Conservation (phyloP, 805 yeast genomes). For the Ogataea pini region DNA sequence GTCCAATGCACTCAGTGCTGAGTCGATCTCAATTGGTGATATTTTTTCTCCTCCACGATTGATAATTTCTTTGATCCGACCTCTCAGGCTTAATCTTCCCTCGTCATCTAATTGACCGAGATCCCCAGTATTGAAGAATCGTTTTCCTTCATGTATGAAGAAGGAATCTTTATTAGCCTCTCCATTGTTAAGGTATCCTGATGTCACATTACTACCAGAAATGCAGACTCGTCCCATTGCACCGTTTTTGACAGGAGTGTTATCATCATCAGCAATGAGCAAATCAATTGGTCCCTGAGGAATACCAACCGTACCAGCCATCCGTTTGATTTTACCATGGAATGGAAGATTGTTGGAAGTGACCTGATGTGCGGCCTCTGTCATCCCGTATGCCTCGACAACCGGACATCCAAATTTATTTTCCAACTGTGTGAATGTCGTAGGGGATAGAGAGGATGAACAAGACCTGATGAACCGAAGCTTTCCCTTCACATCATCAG, state of each 20-base stretch:
- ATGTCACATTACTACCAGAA: constrained; percentile 66
- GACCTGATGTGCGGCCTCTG: constrained; percentile 82
- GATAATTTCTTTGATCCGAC: constrained; percentile 72
- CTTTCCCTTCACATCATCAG: constrained; percentile 48
- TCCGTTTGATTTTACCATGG: constrained; percentile 52
- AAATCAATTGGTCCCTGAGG: constrained; percentile 74
- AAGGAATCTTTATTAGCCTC: constrained; percentile 68
- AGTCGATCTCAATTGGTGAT: constrained; percentile 70
- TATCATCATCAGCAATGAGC: constrained; percentile 54
- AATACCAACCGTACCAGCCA: constrained; percentile 62
- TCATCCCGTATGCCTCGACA: constrained; percentile 78
- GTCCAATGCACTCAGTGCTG: constrained; percentile 58
- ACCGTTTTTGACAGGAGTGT: constrained; percentile 44
- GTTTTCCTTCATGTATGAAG: constrained; percentile 15
- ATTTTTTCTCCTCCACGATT: constrained; percentile 81
- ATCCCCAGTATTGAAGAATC: constrained; percentile 71
- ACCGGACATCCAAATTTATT: constrained; percentile 63
- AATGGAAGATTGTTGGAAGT: constrained; percentile 64
- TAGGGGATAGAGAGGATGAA: constrained; percentile 69
- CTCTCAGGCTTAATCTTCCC: constrained; percentile 61
- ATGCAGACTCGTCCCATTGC: constrained; percentile 74
- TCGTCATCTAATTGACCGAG: constrained; percentile 64
- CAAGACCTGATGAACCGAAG: constrained; percentile 72
- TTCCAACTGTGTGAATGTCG: constrained; percentile 60
- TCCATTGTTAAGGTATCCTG: constrained; percentile 69